These are phyloP conservation scores for Micractinium sp. DNA, from an alignment of 139 green algal genomes.

Conservation along the genomic window DNA sequence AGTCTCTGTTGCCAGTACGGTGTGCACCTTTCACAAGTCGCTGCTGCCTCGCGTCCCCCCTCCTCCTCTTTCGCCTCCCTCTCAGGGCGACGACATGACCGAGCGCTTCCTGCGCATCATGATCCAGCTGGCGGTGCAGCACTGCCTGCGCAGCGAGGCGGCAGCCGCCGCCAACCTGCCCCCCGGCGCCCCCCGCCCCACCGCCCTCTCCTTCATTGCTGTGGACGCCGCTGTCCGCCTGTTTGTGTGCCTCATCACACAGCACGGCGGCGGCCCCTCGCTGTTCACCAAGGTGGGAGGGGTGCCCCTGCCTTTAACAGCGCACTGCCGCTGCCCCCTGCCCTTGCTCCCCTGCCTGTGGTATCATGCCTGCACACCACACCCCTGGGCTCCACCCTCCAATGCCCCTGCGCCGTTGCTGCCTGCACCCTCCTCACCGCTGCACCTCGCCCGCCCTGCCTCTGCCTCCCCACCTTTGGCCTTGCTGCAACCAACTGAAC, in stretches of 20 bases:
- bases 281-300: slow-evolving; percentile 62
- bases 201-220: slow-evolving; percentile 53
- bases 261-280: slow-evolving; percentile 67
- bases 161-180: slow-evolving; percentile 18
- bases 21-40: not conserved
- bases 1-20: not conserved
- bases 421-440: no score
- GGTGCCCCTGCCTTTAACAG: not conserved
- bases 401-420: no score
- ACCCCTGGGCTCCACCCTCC: not conserved
- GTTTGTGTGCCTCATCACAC: slow-evolving; percentile 53
- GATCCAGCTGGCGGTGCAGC: slow-evolving; percentile 82
- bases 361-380: not conserved
- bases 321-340: not conserved
- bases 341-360: not conserved
- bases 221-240: slow-evolving; percentile 68
- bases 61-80: not conserved
- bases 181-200: slow-evolving; percentile 33
- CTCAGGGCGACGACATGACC: slow-evolving; percentile 77
- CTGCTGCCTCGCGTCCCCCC: not conserved
- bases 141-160: slow-evolving; percentile 78
- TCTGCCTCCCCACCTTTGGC: not conserved
- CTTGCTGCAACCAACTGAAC: not conserved
- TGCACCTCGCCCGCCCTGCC: not conserved
- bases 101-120: slow-evolving; percentile 93